Percentiles rank a stretch among this genome's conserved stretches.
These are phyloP conservation scores for Clitopilus hobsonii DNA, from an alignment of 768 basidiomycete species.

Conservation along the genomic window DNA sequence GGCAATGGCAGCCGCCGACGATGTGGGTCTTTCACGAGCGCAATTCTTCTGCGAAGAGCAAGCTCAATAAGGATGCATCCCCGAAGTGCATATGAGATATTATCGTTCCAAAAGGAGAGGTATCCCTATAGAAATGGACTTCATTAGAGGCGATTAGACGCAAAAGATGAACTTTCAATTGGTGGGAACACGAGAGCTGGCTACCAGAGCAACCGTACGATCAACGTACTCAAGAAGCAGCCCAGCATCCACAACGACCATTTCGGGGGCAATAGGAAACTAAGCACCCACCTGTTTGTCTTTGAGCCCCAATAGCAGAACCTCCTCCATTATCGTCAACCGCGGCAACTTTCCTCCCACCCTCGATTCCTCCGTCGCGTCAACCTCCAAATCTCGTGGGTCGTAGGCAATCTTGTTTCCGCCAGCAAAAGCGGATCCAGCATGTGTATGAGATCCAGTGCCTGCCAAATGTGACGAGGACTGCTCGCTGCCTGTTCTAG, in stretches of 20 bases:
- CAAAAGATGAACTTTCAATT: slow-evolving; percentile 4
- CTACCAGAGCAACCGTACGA: background rate
- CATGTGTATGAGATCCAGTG: slow-evolving; percentile 41
- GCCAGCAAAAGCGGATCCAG: slow-evolving; percentile 81
- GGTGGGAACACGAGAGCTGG: slow-evolving; percentile 2
- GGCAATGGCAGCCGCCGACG: slow-evolving; percentile 69
- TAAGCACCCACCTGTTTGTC: slow-evolving; percentile 78
- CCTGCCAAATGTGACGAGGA: slow-evolving; percentile 10
- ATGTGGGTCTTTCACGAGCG: slow-evolving; percentile 79
- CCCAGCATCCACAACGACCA: too few species aligned
- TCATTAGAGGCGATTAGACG: slow-evolving; percentile 2
- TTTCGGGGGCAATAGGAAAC: background rate
- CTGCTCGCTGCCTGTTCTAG: slow-evolving; percentile 13
- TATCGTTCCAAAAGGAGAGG: slow-evolving; percentile 99
- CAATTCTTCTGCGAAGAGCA: slow-evolving; percentile 91
- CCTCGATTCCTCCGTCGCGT: slow-evolving; percentile 56
- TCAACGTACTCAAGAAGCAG: too few species aligned
- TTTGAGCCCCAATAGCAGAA: slow-evolving; percentile 88
- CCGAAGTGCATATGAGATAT: slow-evolving; percentile 97
- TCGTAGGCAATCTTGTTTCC: slow-evolving; percentile 90
- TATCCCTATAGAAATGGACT: slow-evolving; percentile 53
- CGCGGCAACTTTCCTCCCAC: slow-evolving; percentile 72
- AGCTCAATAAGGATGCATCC: slow-evolving; percentile 98
- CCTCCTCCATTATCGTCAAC: slow-evolving; percentile 96
- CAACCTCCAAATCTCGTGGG: slow-evolving; percentile 78